phyloP scores from a whole-genome alignment of 2,329 filamentous ascomycete species.

The Monosporascus sp. region DNA sequence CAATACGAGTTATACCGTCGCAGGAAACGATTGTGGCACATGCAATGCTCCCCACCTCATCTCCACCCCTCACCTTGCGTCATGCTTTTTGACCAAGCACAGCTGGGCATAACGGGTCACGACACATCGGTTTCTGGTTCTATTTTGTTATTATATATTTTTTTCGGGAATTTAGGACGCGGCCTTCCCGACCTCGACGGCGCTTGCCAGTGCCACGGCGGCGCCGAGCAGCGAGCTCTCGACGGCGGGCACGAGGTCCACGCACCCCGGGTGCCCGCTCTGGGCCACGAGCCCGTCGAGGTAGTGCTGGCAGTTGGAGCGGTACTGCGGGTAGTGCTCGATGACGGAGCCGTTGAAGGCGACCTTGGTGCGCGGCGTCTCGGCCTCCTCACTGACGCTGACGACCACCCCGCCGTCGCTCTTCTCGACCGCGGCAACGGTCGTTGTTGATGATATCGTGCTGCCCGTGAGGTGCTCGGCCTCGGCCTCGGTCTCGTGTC shows the following conservation, averaged over 20 bases:
- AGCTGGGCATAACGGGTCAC: background rate
- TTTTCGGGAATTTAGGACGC: too few species aligned
- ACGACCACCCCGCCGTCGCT: slow-evolving; percentile 18
- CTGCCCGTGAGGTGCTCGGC: slow-evolving; percentile 27
- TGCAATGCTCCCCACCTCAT: too few species aligned
- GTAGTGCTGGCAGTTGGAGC: slow-evolving; percentile 54
- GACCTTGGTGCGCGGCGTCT: slow-evolving; percentile 50
- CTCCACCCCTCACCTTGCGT: too few species aligned
- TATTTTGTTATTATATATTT: too few species aligned
- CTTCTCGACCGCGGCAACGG: slow-evolving; percentile 18
- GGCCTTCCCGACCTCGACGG: slow-evolving; percentile 11
- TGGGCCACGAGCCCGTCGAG: slow-evolving; percentile 53
- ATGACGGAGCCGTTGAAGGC: slow-evolving; percentile 77
- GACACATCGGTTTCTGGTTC: too few species aligned
- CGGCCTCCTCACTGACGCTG: slow-evolving; percentile 37
- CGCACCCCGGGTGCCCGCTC: slow-evolving; percentile 33
- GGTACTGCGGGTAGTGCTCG: slow-evolving; percentile 70
- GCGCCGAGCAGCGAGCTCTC: slow-evolving; percentile 74
- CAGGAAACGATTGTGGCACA: too few species aligned
- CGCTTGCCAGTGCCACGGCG: slow-evolving; percentile 60
- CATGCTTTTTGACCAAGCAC: too few species aligned
- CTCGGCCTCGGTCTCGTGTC: slow-evolving; percentile 40
- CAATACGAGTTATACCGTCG: too few species aligned
- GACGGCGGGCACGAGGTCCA: slow-evolving; percentile 62
- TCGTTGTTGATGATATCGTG: background rate